A percentile compares a stretch with the other conserved stretches of the same genome.
These are phyloP conservation scores for Rhizopogon sp. DNA, from an alignment of 768 basidiomycete species.

Conservation along the genomic window DNA sequence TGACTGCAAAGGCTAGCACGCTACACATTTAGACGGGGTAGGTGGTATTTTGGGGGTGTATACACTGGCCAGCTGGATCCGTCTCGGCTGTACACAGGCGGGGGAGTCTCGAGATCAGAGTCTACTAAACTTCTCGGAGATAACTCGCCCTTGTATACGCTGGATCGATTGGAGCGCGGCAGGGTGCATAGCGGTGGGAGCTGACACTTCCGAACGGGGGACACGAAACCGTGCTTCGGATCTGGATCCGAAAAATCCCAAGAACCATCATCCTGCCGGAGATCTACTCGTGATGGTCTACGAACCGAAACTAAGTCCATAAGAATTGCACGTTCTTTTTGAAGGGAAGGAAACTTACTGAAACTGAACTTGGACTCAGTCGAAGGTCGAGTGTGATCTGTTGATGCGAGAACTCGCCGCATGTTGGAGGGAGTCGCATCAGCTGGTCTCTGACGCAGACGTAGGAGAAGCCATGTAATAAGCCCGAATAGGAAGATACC, in stretches of 20 bases:
- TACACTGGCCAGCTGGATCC: conserved; percentile 2
- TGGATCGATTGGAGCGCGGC: conserved; percentile 10
- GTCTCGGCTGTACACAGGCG: conserved; percentile 21
- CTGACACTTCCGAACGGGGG: conserved; percentile 3
- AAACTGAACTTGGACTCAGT: conserved; percentile 23
- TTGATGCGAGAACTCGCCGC: conserved; percentile 3
- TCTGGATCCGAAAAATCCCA: conserved; percentile 29
- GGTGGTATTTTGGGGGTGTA: not conserved
- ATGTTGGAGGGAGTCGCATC: not conserved
- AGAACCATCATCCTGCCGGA: conserved; percentile 12
- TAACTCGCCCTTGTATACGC: conserved; percentile 17
- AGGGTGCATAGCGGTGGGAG: not conserved
- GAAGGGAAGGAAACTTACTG: conserved; percentile 10
- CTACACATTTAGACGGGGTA: not conserved
- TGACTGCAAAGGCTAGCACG: not conserved
- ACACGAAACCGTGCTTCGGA: not conserved
- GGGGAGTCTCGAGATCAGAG: conserved; percentile 19
- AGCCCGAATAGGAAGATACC: conserved; percentile 19
- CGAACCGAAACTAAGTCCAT: conserved; percentile 9
- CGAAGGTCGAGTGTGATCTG: conserved; percentile 17
- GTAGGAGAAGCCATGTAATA: conserved; percentile 21
- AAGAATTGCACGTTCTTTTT: not conserved
- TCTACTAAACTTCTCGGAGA: not conserved
- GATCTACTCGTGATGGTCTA: conserved; percentile 20
- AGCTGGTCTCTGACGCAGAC: conserved; percentile 13